phyloP scores from a whole-genome alignment of 2,329 filamentous ascomycete genomes.

The Zymoseptoria crescenta region DNA sequence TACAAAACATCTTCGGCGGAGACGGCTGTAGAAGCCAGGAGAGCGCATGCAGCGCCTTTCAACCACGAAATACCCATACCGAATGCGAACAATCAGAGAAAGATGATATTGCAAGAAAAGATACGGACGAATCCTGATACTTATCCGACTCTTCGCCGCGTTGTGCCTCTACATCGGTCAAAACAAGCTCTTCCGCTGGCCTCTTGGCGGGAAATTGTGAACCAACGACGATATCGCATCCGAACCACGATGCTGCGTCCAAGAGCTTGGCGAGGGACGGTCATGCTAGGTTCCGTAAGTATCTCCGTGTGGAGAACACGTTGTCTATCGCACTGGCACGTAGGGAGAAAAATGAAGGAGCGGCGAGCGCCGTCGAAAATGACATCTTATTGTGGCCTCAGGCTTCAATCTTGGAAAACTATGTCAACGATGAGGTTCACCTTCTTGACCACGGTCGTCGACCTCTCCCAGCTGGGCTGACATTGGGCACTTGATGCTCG shows the following conservation, averaged over 20 bases:
- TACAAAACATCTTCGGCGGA: conserved; percentile 18
- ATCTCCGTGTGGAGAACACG: not conserved
- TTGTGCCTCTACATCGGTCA: not conserved
- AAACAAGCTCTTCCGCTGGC: not conserved
- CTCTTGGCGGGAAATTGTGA: not conserved
- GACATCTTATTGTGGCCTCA: not conserved
- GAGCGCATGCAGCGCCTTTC: not conserved
- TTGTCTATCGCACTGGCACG: not conserved
- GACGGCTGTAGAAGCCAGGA: not conserved
- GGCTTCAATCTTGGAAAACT: not conserved
- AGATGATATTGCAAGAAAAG: not conserved
- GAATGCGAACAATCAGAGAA: not conserved
- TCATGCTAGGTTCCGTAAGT: not conserved
- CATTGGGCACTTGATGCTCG: too few relatives aligned
- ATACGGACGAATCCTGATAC: not conserved
- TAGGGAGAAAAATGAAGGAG: not conserved
- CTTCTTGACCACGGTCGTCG: not conserved
- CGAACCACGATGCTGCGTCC: not conserved
- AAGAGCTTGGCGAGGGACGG: not conserved
- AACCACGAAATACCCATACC: not conserved
- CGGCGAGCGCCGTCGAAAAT: not conserved
- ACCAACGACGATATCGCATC: not conserved
- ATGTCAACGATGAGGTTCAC: not conserved
- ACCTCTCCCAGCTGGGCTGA: not conserved
- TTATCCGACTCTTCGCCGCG: not conserved